Evolutionary conservation across 176 grass and related monocot genomes (phyloP).

Genomic region (Avena insularis): DNA sequence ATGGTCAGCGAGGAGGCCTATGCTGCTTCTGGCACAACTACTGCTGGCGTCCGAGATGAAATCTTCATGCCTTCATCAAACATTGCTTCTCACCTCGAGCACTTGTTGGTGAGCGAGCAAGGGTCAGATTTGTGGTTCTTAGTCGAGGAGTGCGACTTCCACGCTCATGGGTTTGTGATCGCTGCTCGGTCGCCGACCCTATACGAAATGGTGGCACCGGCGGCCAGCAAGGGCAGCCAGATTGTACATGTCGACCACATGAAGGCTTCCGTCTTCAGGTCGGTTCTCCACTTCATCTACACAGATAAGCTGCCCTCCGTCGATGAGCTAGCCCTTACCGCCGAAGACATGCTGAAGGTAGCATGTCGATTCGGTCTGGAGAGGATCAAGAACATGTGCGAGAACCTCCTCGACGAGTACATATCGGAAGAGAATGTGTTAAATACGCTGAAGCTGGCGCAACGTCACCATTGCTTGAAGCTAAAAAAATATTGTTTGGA

Average conservation of each 20-base stretch:
- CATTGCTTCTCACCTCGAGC: background rate
- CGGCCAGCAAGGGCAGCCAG: background rate
- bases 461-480: background rate
- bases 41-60: background rate
- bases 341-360: background rate
- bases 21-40: background rate
- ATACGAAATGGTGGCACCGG: background rate
- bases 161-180: background rate
- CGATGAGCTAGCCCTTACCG: background rate
- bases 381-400: background rate
- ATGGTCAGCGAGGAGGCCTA: background rate
- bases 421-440: background rate
- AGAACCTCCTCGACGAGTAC: background rate
- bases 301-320: background rate
- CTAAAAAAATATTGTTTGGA: background rate
- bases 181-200: background rate
- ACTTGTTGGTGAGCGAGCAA: background rate
- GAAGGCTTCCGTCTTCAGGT: background rate
- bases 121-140: background rate
- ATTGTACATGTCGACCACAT: background rate
- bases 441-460: background rate
- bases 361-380: background rate
- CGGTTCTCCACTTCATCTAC: background rate
- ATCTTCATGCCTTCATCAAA: background rate
- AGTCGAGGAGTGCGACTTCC: background rate